Conservation (phyloP, 2,329 filamentous ascomycete genomes). For the Phyllachora maydis region DNA sequence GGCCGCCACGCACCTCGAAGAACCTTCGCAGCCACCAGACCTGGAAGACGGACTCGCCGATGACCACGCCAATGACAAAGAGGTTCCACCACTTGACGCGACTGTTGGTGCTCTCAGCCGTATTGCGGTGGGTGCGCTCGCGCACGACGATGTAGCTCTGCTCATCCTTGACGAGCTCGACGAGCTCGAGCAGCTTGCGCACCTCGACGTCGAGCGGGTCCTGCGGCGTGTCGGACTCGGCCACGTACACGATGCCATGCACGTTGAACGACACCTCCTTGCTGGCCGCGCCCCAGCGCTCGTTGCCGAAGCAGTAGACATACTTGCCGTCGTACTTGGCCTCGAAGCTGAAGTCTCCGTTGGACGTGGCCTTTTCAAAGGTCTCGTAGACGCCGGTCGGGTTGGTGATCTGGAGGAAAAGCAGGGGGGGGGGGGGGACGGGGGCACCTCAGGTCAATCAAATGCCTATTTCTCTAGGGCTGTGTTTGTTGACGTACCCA, state of each 20-base stretch:
- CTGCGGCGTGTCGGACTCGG: constrained; percentile 61
- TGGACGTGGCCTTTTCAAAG: constrained; percentile 63
- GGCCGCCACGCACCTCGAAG: constrained; percentile 66
- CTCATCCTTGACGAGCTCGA: constrained; percentile 90
- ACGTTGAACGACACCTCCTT: constrained; percentile 99
- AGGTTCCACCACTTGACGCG: constrained; percentile 99
- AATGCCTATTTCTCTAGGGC: too few species aligned
- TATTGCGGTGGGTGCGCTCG: constrained; percentile 93
- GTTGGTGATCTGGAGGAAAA: constrained; percentile 59
- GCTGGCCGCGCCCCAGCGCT: constrained; percentile 86
- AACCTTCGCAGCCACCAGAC: constrained; percentile 99
- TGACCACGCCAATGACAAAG: constrained; percentile 76
- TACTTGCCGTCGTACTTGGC: constrained; percentile 75
- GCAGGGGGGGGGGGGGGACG: constrained; percentile 1
- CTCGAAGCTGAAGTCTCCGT: constrained; percentile 83
- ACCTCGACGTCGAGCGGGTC: constrained; percentile 90
- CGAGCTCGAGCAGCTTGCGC: constrained; percentile 60
- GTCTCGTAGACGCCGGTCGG: constrained; percentile 57
- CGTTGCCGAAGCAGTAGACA: constrained; percentile 97
- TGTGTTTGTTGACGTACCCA: too few species aligned
- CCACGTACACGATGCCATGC: constrained; percentile 93
- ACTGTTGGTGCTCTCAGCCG: constrained; percentile 91
- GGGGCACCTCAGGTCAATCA: too few species aligned
- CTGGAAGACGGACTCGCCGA: constrained; percentile 90
- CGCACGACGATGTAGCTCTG: constrained; percentile 91